Percentiles rank a stretch among this genome's conserved stretches.
Evolutionary conservation across 2,329 filamentous ascomycete species (phyloP).

Genomic region (Phyllosticta capitalensis): DNA sequence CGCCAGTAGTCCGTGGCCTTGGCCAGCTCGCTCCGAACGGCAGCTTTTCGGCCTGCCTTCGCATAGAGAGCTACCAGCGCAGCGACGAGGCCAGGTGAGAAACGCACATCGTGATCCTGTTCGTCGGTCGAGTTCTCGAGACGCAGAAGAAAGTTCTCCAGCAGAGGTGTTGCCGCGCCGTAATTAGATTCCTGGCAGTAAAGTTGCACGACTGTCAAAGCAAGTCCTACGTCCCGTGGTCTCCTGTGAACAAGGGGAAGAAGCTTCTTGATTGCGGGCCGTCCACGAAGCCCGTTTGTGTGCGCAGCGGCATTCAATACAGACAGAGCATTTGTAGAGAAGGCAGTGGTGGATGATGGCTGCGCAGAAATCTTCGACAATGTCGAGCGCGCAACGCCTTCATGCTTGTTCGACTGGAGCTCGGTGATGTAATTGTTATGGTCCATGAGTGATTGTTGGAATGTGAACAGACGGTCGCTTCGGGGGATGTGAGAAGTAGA

Average conservation of each 20-base stretch:
- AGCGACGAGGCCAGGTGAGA: slow-evolving; percentile 75
- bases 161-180: slow-evolving; percentile 61
- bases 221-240: slow-evolving; percentile 69
- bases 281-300: slow-evolving; percentile 53
- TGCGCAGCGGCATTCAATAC: slow-evolving; percentile 67
- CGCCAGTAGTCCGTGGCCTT: slow-evolving; percentile 75
- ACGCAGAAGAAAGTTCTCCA: slow-evolving; percentile 65
- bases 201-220: slow-evolving; percentile 72
- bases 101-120: slow-evolving; percentile 60
- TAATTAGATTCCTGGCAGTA: slow-evolving; percentile 64
- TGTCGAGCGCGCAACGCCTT: slow-evolving; percentile 52
- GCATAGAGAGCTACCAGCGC: slow-evolving; percentile 71
- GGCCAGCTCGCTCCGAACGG: slow-evolving; percentile 63
- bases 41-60: slow-evolving; percentile 60
- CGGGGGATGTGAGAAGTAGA: slow-evolving; percentile 37
- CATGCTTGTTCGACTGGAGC: slow-evolving; percentile 58
- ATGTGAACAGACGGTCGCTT: slow-evolving; percentile 60
- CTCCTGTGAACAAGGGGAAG: slow-evolving; percentile 61
- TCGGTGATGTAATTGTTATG: slow-evolving; percentile 57
- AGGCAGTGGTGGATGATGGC: slow-evolving; percentile 34
- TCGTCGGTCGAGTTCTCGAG: slow-evolving; percentile 53
- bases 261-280: slow-evolving; percentile 60
- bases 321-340: slow-evolving; percentile 46
- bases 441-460: slow-evolving; percentile 53
- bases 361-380: slow-evolving; percentile 29